phyloP scores from a whole-genome alignment of 1,139 yeast genomes.

The Candida sp. region DNA sequence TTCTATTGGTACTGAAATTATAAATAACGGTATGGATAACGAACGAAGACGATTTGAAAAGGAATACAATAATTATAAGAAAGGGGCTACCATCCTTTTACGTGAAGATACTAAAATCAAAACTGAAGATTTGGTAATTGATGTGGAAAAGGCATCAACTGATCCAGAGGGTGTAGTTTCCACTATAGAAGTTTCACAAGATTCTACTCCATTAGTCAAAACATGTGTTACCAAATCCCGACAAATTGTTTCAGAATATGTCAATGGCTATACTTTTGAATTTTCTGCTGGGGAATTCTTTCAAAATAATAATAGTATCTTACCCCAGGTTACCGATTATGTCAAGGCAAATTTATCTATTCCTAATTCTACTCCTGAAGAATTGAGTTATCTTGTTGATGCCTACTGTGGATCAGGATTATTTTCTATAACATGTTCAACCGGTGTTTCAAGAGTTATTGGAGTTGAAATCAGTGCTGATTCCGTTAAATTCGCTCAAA shows the following conservation, averaged over 20 bases:
- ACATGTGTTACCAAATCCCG: conserved; percentile 69
- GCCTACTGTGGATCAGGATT: conserved; percentile 98
- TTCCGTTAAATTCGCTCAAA: conserved; percentile 81
- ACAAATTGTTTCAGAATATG: conserved; percentile 76
- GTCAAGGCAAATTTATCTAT: conserved; percentile 68
- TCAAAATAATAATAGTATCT: conserved; percentile 90
- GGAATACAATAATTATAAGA: conserved; percentile 56
- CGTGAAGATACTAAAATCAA: conserved; percentile 67
- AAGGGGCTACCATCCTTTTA: conserved; percentile 84
- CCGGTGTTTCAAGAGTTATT: conserved; percentile 73
- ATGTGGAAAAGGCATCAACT: conserved; percentile 38
- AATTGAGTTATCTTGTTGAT: conserved; percentile 71
- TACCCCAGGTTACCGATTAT: conserved; percentile 77
- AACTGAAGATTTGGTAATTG: conserved; percentile 16
- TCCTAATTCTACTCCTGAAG: conserved; percentile 30
- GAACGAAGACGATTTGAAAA: conserved; percentile 57
- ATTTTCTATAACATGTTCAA: conserved; percentile 83
- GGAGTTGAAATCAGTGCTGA: conserved; percentile 97
- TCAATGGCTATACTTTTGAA: conserved; percentile 72
- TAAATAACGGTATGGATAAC: conserved; percentile 70
- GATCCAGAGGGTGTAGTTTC: conserved; percentile 34
- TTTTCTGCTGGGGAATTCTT: conserved; percentile 95
- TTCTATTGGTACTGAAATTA: conserved; percentile 76
- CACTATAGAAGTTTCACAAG: conserved; percentile 16
- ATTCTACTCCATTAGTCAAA: conserved; percentile 25